These are phyloP conservation scores for Pseudocercospora fijiensis DNA, from an alignment of 2,329 filamentous ascomycete species.

Conservation along the genomic window DNA sequence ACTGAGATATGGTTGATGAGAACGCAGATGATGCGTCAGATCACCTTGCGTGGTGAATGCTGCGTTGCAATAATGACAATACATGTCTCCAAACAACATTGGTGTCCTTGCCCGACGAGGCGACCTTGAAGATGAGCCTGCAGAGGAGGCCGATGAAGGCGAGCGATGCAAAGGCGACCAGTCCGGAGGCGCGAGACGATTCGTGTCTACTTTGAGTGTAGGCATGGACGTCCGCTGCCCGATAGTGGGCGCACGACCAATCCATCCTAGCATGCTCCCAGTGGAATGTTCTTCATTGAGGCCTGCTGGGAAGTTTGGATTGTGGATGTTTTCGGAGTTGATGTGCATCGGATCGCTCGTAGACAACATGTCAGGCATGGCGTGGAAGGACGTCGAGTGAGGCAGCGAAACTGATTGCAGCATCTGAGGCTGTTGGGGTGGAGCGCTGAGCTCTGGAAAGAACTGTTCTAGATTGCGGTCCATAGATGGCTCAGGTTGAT, in stretches of 20 bases:
- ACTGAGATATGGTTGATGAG: conserved; percentile 23
- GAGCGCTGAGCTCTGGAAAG: conserved; percentile 12
- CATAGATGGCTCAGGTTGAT: not conserved
- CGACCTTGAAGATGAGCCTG: conserved; percentile 19
- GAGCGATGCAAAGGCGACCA: conserved; percentile 14
- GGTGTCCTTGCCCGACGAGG: conserved; percentile 18
- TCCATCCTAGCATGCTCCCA: conserved; percentile 22
- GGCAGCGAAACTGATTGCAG: not conserved
- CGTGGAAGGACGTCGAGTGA: not conserved
- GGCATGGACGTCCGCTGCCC: conserved; percentile 16
- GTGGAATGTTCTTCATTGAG: not conserved
- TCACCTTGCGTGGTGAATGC: conserved; percentile 24
- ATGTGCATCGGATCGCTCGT: conserved; percentile 11
- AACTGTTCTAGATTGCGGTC: conserved; percentile 10
- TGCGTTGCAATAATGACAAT: conserved; percentile 23
- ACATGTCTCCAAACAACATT: conserved; percentile 19
- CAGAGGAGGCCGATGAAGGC: conserved; percentile 26
- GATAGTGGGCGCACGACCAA: conserved; percentile 13
- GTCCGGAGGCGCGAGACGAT: conserved; percentile 18
- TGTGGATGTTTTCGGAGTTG: conserved; percentile 12
- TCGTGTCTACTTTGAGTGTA: conserved; percentile 17
- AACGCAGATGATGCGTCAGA: conserved; percentile 27
- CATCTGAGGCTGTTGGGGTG: not conserved
- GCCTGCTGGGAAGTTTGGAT: conserved; percentile 17
- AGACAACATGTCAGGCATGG: not conserved